Conservation (phyloP, 2,329 filamentous ascomycete species). For the Fusarium subglutinans region DNA sequence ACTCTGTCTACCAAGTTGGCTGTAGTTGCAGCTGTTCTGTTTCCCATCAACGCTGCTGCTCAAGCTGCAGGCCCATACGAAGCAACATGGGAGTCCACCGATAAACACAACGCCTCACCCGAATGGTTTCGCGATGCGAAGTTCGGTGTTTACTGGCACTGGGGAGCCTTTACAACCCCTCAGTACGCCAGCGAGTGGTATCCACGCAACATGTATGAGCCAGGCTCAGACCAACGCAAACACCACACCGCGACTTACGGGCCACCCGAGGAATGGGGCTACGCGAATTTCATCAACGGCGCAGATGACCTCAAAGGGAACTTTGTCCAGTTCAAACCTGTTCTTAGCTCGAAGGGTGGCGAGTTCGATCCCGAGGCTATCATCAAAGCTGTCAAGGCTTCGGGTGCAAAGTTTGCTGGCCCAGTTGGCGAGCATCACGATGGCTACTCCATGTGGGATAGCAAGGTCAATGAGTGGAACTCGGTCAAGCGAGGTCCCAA, state of each 20-base stretch:
- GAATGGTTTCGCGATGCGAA: slow-evolving; percentile 24
- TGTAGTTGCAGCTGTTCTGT: background rate
- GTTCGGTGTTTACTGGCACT: slow-evolving; percentile 25
- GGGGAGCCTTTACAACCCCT: slow-evolving; percentile 18
- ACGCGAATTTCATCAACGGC: slow-evolving; percentile 9
- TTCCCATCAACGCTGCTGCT: background rate
- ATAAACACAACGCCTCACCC: slow-evolving; percentile 12
- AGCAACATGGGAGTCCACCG: slow-evolving; percentile 22
- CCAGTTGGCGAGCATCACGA: slow-evolving; percentile 19
- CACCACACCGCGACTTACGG: slow-evolving; percentile 11
- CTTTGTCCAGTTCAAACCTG: slow-evolving; percentile 12
- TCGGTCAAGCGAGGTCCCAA: slow-evolving; percentile 8
- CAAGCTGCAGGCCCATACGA: background rate
- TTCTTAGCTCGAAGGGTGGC: background rate
- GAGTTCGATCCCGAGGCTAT: slow-evolving; percentile 11
- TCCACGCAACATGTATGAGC: slow-evolving; percentile 21
- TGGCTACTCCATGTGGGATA: slow-evolving; percentile 22
- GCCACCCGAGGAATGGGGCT: slow-evolving; percentile 11
- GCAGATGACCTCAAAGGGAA: background rate
- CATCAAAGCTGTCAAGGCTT: slow-evolving; percentile 3
- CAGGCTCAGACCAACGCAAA: background rate
- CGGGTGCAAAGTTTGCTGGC: slow-evolving; percentile 11
- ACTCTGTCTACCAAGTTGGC: background rate
- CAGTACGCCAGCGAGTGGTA: slow-evolving; percentile 24
- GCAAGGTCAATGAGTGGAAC: slow-evolving; percentile 20